Base-by-base conservation (phyloP, 2,329 filamentous ascomycete genomes). In the Epichloe hybrida region DNA sequence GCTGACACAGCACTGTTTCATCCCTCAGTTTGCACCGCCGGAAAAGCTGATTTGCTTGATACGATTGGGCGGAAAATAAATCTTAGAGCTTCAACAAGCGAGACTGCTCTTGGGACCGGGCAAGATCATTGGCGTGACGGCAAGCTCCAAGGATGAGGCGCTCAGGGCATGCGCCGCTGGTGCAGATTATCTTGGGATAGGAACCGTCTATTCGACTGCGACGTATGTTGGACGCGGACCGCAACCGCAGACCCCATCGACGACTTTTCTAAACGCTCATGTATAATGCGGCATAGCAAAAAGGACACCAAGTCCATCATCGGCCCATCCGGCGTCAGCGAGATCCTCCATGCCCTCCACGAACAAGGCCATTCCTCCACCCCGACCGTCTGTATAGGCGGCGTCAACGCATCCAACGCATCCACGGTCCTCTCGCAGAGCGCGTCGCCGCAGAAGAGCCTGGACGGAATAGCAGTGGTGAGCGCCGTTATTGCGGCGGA, bases 161-260 rank as follows among this genome's bases (percentile, higher is more conserved):
- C 66, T 82, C 46, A 71, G 68, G 50, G 91, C 90, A 1, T 84
- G 86, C 52, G 70, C 77, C 48, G 78, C 77, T 48, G 88, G 88
- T n/a, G 89, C 90, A 31, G 82, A 93, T 65, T 97, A 97, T 66
- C 73, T 97, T 4, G 93, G 91, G 17, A 82, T 97, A 46, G 91
- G 93, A 27, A 93, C 91, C 1, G 80, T 96, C 55, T 96, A 86
- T 68, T 80, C 89, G 15, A 97, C 91, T 0, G 67, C 80, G 46
- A 95, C 89, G 77, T 86, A 70, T 66, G 74, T 69, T 27, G 23
- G 21, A 48, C 46, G 9, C 27, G 9, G 9, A 31, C 27, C 27
- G 27, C 27, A 31, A 31, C 27, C 27, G 27, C 27, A 31, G 27
- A 31, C 27, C 27, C 27, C 27, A 31, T 31, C 3, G 8, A 31